phyloP scores from a whole-genome alignment of 2,329 filamentous ascomycete genomes.

The Aspergillus pseudoterreus region DNA sequence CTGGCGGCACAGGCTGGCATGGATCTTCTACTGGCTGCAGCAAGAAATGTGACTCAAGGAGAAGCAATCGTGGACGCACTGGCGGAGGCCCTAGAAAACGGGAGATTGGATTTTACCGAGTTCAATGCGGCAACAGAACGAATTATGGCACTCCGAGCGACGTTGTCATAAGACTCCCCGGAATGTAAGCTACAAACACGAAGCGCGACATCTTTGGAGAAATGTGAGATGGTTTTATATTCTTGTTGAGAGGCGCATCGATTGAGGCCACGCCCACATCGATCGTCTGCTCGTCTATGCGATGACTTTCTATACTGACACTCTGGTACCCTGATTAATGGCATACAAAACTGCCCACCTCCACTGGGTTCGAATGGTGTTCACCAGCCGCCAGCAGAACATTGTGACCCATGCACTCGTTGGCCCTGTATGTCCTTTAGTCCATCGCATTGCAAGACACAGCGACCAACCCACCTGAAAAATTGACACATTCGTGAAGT shows the following conservation, averaged over 20 bases:
- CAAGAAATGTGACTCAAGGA: constrained; percentile 26
- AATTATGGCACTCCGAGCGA: not conserved
- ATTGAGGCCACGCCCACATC: not conserved
- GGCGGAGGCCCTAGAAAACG: constrained; percentile 11
- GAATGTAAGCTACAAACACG: not conserved
- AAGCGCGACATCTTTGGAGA: not conserved
- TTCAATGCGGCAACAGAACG: not conserved
- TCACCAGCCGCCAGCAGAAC: not conserved
- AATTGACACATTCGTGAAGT: not conserved
- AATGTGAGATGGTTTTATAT: not conserved
- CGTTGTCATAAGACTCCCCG: not conserved
- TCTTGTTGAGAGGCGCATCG: not conserved
- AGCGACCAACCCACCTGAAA: not conserved
- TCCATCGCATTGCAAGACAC: not conserved
- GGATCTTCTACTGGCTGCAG: constrained; percentile 28
- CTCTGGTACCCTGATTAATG: not conserved
- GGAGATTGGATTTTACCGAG: not conserved
- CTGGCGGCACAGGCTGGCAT: constrained; percentile 26
- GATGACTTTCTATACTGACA: not conserved
- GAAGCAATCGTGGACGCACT: constrained; percentile 20
- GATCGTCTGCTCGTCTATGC: not conserved
- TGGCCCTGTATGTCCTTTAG: not conserved
- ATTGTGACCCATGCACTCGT: not conserved
- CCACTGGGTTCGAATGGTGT: not conserved
- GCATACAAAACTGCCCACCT: not conserved